Base-by-base conservation (phyloP, 768 basidiomycete genomes). In the Suillus placidus region DNA sequence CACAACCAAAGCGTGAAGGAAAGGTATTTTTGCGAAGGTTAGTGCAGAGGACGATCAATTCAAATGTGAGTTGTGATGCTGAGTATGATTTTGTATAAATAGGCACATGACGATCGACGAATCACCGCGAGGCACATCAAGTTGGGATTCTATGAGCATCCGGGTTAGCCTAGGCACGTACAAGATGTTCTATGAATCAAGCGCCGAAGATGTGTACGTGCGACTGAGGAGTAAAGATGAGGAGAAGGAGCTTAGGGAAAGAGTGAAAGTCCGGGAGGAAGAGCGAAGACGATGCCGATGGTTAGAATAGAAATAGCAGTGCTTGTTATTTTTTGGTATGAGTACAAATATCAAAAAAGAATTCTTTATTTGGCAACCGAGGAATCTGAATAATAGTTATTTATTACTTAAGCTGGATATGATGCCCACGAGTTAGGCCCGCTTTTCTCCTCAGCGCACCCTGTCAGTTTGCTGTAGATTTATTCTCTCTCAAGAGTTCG, bases 131-230 rank as follows among this genome's bases (percentile, higher is more conserved):
- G 61, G 56, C 35, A 23, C 20, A 20, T 64, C 34, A 34, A 71
- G 66, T 38, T 69, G 71, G 61, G 73, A 69, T 8, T 71, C 62
- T 1, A 68, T 71, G 69, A 72, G 76, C 49, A 83, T 93, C 64
- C 85, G 87, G 63, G 82, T 94, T 37, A 80, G 82, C 58, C 69
- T 81, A 64, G 83, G 86, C 49, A 82, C 82, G 67, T 93, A 92
- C 82, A 90, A 87, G 76, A 71, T 94, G 35, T 76, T 88, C 75
- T 91, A 90, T 72, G 90, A 89, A 72, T 80, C 74, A 2, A 89
- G 87, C 45, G 77, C 81, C n/a, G 91, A 91, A 74, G 90, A 91
- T 52, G 70, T 76, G 38, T 55, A 87, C 30, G 79, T 79, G 77
- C 83, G 84, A 45, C 23, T 66, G 60, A 73, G 80, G 63, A 65